Conservation (phyloP, 2,329 filamentous ascomycete genomes). For the Penicillium hordei region DNA sequence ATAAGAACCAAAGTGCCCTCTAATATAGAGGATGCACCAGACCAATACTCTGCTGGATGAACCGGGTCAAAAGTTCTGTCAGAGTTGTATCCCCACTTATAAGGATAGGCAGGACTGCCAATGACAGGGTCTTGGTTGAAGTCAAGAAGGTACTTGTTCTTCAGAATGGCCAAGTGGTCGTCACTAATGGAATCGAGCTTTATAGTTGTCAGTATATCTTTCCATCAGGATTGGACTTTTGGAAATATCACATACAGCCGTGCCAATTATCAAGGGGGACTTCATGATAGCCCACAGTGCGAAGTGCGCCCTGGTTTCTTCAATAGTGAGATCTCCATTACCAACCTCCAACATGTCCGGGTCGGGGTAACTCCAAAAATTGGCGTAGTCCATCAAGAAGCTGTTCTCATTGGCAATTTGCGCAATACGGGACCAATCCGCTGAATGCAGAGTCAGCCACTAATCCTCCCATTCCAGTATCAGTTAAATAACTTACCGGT, state of each 20-base stretch:
- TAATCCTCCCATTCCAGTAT: background rate
- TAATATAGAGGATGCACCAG: constrained; percentile 31
- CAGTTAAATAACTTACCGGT: constrained; percentile 16
- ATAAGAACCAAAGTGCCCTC: constrained; percentile 34
- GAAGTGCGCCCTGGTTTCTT: constrained; percentile 53
- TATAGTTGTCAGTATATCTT: constrained; percentile 1
- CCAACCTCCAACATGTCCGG: constrained; percentile 54
- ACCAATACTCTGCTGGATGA: constrained; percentile 41
- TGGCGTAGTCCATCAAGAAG: constrained; percentile 46
- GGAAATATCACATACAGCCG: constrained; percentile 26
- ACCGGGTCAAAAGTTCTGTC: constrained; percentile 37
- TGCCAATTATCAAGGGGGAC: constrained; percentile 52
- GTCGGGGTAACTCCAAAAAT: constrained; percentile 55
- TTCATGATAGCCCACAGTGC: constrained; percentile 55
- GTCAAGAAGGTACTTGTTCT: constrained; percentile 41
- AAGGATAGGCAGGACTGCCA: constrained; percentile 47
- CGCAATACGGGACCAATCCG: constrained; percentile 32
- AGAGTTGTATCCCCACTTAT: constrained; percentile 39
- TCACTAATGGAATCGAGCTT: constrained; percentile 39
- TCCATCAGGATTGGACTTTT: background rate
- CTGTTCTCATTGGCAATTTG: constrained; percentile 53
- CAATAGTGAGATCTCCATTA: constrained; percentile 48
- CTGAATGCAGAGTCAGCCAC: constrained; percentile 10
- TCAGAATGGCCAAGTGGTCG: constrained; percentile 43
- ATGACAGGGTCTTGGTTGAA: constrained; percentile 51